Evolutionary conservation across 768 basidiomycete species (phyloP), one percentile per base, ranked within the genome.

Genomic region (Amanita fuliginea): DNA sequence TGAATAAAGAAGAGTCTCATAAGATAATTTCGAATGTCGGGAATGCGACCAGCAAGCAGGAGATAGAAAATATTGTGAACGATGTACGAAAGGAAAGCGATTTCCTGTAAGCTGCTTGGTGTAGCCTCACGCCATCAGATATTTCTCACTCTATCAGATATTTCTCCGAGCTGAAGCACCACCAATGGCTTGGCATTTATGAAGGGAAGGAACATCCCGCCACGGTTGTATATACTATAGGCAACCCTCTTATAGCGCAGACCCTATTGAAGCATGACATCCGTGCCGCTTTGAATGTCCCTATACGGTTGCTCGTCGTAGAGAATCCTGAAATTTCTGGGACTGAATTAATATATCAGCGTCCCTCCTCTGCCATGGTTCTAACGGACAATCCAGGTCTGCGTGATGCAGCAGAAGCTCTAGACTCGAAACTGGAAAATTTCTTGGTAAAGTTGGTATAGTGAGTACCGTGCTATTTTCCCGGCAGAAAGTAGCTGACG

Each of bases 191-290:
- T 40, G 60, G 63, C 41, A 55, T 57, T 26, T 68, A 64, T 54
- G 51, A 56, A 30, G 60, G 56, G 16, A 57, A 54, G 28, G 49
- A 42, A 13, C 59, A 62, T 36, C 68, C 69, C 18, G 56, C 54
- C 26, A 60, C 68, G 1, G 55, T 65, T 36, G 57, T 71, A 10
- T 79, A 79, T 59, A 68, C 64, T 24, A 63, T 76, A 49, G 76
- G 76, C 14, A 77, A 77, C 58, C 77, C 77, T 2, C 59, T 75
- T 43, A 60, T 75, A 41, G 77, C 75, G 0, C 68, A 74, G 49
- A 59, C 56, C 2, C 68, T 79, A 54, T 47, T 78, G 45, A 55
- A 60, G 48, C 57, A 66, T 51, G 73, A 77, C 51, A 55, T 69
- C 37, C 60, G 60, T 13, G 70, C 66, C 0, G 72, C 64, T 2